Evolutionary conservation across 768 basidiomycete species (phyloP), one percentile per base, ranked within the genome.

Genomic region (Termitomyces titanicus): DNA sequence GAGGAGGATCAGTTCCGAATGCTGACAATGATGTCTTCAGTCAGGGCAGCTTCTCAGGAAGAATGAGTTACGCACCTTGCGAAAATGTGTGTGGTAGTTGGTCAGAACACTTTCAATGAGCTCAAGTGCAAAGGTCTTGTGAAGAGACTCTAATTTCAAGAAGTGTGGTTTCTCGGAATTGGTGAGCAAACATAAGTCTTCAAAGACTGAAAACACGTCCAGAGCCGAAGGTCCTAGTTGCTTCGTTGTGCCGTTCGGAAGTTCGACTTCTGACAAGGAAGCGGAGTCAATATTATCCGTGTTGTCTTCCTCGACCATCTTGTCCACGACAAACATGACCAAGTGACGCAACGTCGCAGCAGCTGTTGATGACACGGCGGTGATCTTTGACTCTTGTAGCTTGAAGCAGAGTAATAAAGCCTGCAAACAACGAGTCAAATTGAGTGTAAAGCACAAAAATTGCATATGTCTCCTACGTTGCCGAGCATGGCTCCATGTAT

Each of bases 241-340:
- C 53, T 82, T 83, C 0, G 76, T 81, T 1, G 77, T 78, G 5
- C 88, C 92, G 57, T 92, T 81, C 2, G 92, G 89, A 13, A 93
- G 79, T 0, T 68, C 68, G 1, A 84, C 77, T 13, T 80, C 74
- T n/a, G 70, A 63, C 18, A 74, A 61, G 11, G 71, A 62, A 7
- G 69, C 61, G 5, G 67, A 27, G 27, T 71, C 66, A 18, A 72
- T 59, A 29, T 77, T 79, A 15, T 68, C 69, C 17, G 24, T 34
- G 5, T 75, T 72, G 66, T 94, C 90, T 65, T 94, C 92, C 17
- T 82, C 79, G 1, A 86, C 83, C 70, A 98, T 90, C 66, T 96
- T 94, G 72, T 99, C 97, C 42, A 98, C 91, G 17, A 98, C 87
- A 61, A 98, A 92, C 95, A 99, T 98, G 43, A 98, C 92, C 1